phyloP scores from a whole-genome alignment of 345 rosid species.

The Citrus inodora region DNA sequence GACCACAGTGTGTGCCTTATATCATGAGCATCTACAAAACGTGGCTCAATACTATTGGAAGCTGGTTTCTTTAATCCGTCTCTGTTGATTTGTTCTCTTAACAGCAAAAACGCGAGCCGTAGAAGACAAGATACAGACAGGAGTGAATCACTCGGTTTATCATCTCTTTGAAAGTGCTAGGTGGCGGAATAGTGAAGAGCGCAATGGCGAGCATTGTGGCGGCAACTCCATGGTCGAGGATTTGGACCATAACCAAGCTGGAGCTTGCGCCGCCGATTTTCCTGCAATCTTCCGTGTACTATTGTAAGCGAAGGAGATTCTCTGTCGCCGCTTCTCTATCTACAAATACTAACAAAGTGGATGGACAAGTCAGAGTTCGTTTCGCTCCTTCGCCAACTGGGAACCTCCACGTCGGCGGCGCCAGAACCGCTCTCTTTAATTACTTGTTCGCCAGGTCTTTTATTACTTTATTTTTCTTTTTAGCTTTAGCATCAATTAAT shows the following conservation, averaged over 20 bases:
- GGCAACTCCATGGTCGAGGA: slow-evolving; percentile 51
- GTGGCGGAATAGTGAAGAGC: not conserved
- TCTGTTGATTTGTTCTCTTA: not conserved
- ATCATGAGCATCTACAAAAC: not conserved
- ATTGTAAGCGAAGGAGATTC: slow-evolving; percentile 15
- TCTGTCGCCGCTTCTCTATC: slow-evolving; percentile 33
- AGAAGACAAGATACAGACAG: not conserved
- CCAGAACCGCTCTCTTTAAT: slow-evolving; percentile 96
- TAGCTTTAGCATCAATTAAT: not conserved
- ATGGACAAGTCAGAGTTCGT: slow-evolving; percentile 50
- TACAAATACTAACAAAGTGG: not conserved
- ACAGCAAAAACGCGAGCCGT: not conserved
- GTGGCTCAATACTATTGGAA: not conserved
- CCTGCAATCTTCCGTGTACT: slow-evolving; percentile 8
- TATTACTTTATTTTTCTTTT: not conserved
- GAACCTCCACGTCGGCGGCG: slow-evolving; percentile 95
- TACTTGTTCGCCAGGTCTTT: slow-evolving; percentile 81
- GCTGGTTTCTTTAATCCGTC: not conserved
- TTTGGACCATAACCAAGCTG: slow-evolving; percentile 51
- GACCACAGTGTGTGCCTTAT: too few relatives aligned
- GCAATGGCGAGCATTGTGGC: slow-evolving; percentile 49
- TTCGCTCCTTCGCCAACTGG: slow-evolving; percentile 99
- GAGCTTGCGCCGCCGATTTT: slow-evolving; percentile 38
- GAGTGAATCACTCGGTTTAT: not conserved
- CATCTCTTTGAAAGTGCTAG: not conserved